These are phyloP conservation scores for Leccinum longicurvipes DNA, from an alignment of 768 basidiomycete genomes.

Conservation along the genomic window DNA sequence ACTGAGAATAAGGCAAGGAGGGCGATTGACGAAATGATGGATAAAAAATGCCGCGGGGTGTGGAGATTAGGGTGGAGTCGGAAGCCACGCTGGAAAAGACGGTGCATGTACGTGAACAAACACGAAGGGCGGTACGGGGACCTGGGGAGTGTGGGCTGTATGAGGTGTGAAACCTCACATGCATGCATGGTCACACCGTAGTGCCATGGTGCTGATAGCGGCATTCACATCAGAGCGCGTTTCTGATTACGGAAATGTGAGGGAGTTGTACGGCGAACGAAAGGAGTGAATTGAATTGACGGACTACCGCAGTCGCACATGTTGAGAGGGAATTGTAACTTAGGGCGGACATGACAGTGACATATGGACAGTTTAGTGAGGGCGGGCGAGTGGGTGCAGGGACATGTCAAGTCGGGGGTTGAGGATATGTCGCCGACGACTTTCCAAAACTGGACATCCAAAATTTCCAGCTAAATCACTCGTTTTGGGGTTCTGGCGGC, in stretches of 20 bases:
- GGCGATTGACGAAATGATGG: slow-evolving; percentile 12
- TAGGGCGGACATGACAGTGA: slow-evolving; percentile 28
- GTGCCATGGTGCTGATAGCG: slow-evolving; percentile 25
- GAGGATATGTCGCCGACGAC: slow-evolving; percentile 26
- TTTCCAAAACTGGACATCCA: slow-evolving; percentile 18
- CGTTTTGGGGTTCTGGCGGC: slow-evolving; percentile 25
- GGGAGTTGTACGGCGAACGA: slow-evolving; percentile 29
- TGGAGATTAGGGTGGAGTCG: slow-evolving; percentile 32
- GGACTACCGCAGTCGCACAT: slow-evolving; percentile 18
- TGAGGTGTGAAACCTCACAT: slow-evolving; percentile 36
- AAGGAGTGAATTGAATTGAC: slow-evolving; percentile 17
- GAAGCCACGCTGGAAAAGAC: slow-evolving; percentile 30
- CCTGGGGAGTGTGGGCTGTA: slow-evolving; percentile 29
- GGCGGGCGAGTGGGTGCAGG: slow-evolving; percentile 11
- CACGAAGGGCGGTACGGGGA: slow-evolving; percentile 33
- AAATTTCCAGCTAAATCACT: slow-evolving; percentile 20
- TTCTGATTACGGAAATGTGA: slow-evolving; percentile 32
- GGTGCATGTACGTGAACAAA: slow-evolving; percentile 34
- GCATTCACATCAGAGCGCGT: slow-evolving; percentile 34
- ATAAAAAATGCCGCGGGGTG: slow-evolving; percentile 31
- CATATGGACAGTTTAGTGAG: slow-evolving; percentile 20
- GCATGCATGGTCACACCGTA: slow-evolving; percentile 27
- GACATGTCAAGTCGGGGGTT: slow-evolving; percentile 20
- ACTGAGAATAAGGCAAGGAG: slow-evolving; percentile 12
- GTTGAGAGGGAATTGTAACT: background rate